These are phyloP conservation scores for Volvox africanus DNA, from an alignment of 139 green algal species.

Conservation along the genomic window DNA sequence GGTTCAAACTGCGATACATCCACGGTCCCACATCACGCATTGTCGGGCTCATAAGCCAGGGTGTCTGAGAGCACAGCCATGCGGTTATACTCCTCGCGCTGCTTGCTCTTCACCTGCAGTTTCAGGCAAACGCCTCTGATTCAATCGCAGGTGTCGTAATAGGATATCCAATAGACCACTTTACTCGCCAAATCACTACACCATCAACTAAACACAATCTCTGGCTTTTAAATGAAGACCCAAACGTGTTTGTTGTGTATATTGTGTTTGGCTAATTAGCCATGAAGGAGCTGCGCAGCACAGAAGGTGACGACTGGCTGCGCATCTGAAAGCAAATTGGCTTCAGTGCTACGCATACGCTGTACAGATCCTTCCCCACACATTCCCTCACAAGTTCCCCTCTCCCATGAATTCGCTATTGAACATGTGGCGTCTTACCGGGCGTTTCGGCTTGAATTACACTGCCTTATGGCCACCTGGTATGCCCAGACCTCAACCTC, in stretches of 20 bases:
- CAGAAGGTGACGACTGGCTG: too few relatives aligned
- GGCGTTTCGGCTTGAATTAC: too few relatives aligned
- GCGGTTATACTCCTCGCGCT: slow-evolving; percentile 74
- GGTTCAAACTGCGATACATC: too few relatives aligned
- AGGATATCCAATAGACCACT: neutral
- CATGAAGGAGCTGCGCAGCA: too few relatives aligned
- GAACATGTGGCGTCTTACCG: too few relatives aligned
- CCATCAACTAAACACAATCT: neutral
- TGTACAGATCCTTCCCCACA: too few relatives aligned
- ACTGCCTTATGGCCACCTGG: too few relatives aligned
- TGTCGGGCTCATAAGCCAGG: slow-evolving; percentile 71
- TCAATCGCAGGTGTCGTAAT: neutral
- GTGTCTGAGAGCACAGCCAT: slow-evolving; percentile 74
- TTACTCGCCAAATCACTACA: neutral
- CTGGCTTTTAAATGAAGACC: neutral
- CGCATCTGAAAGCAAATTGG: too few relatives aligned
- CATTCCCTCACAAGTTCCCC: too few relatives aligned
- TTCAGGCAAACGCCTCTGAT: too few relatives aligned
- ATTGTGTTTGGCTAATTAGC: neutral
- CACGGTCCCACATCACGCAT: slow-evolving; percentile 2
- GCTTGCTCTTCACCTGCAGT: slow-evolving; percentile 72
- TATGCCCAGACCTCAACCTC: neutral
- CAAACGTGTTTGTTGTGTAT: neutral
- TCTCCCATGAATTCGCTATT: too few relatives aligned
- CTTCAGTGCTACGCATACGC: too few relatives aligned